phyloP scores from a whole-genome alignment of 352 stramenopile species.

The Peronospora farinosa region DNA sequence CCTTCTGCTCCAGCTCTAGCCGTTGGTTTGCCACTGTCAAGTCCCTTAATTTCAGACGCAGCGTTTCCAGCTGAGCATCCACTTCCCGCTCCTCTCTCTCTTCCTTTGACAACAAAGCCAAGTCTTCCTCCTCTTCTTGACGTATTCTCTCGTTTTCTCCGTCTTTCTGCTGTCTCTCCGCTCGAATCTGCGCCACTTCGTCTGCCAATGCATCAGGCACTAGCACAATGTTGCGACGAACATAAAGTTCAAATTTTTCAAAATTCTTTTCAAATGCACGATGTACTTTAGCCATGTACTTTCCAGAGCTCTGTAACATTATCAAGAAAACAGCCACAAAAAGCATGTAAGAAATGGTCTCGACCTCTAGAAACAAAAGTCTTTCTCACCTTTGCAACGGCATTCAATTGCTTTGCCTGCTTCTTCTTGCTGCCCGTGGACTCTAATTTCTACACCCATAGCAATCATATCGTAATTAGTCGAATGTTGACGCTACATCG shows the following conservation, averaged over 20 bases:
- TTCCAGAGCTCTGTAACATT: conserved; percentile 36
- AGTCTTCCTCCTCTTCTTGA: conserved; percentile 15
- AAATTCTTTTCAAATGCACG: conserved; percentile 75
- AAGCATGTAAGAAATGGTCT: neutral
- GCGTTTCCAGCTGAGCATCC: conserved; percentile 30
- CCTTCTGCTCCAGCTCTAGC: conserved; percentile 43
- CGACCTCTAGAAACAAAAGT: neutral
- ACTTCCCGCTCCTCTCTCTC: conserved; percentile 37
- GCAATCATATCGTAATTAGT: neutral
- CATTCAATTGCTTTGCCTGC: conserved; percentile 52
- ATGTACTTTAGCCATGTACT: conserved; percentile 60
- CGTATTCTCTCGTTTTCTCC: neutral
- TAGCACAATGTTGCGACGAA: conserved; percentile 67
- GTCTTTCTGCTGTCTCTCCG: conserved; percentile 19
- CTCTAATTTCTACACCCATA: conserved; percentile 25
- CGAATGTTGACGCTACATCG: neutral
- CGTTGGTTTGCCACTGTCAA: conserved; percentile 36
- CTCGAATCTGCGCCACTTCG: conserved; percentile 37
- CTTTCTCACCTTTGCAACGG: conserved; percentile 47
- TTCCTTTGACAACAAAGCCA: conserved; percentile 33
- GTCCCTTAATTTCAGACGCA: conserved; percentile 34
- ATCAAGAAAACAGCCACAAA: conserved; percentile 5
- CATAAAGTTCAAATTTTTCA: conserved; percentile 78
- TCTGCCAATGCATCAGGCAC: conserved; percentile 42
- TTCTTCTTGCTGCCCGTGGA: conserved; percentile 55